Evolutionary conservation across 345 rosid species (phyloP).

Genomic region (Viola odorata): DNA sequence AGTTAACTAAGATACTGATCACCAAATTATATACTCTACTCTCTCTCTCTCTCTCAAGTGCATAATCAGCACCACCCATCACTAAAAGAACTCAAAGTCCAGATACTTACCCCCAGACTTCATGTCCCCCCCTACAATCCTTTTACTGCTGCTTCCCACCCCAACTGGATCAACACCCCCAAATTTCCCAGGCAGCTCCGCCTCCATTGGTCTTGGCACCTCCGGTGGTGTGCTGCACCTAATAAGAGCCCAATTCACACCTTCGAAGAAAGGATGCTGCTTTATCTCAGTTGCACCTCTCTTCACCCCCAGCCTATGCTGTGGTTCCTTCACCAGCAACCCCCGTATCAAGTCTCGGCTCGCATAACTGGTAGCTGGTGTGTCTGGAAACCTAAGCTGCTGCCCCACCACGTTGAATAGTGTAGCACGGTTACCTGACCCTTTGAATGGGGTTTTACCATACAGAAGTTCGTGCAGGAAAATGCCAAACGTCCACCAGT

Average conservation of each 20-base stretch:
- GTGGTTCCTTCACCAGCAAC: conserved; percentile 88
- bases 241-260: conserved; percentile 96
- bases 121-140: conserved; percentile 56
- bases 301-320: conserved; percentile 82
- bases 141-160: conserved; percentile 63
- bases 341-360: conserved; percentile 84
- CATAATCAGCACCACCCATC: not conserved
- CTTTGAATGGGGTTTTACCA: conserved; percentile 93
- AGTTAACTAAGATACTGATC: too few relatives aligned
- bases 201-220: conserved; percentile 76
- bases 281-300: conserved; percentile 98
- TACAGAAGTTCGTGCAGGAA: conserved; percentile 81
- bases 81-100: conserved; percentile 92
- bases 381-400: conserved; percentile 81
- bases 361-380: conserved; percentile 79
- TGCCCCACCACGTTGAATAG: conserved; percentile 91
- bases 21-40: too few relatives aligned
- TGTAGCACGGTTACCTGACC: conserved; percentile 91
- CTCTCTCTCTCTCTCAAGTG: too few relatives aligned
- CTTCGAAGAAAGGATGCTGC: conserved; percentile 94
- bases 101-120: conserved; percentile 86
- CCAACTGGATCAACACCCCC: conserved; percentile 62
- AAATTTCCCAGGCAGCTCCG: conserved; percentile 55
- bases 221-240: conserved; percentile 97
- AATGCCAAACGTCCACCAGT: conserved; percentile 99